Percentiles rank a stretch among this genome's conserved stretches.
Evolutionary conservation across 345 rosid genomes (phyloP).

Genomic region (Dipteronia dyeriana): DNA sequence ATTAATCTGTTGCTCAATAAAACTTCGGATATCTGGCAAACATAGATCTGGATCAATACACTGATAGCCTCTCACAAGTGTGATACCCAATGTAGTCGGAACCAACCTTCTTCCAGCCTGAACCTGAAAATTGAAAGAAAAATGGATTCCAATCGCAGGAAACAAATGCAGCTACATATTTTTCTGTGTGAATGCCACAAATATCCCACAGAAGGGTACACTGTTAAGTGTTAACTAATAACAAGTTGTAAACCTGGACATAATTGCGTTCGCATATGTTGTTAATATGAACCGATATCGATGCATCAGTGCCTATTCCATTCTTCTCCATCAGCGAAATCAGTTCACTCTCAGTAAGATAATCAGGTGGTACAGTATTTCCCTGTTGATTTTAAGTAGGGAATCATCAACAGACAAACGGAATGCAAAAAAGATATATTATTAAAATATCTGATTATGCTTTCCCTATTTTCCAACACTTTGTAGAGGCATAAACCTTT

Average conservation of each 20-base stretch:
- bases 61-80: slow-evolving; percentile 88
- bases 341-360: slow-evolving; percentile 92
- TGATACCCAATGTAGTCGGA: slow-evolving; percentile 90
- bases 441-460: neutral
- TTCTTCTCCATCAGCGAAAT: slow-evolving; percentile 95
- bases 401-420: slow-evolving; percentile 4
- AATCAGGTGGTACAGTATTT: slow-evolving; percentile 75
- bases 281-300: slow-evolving; percentile 89
- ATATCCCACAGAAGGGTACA: slow-evolving; percentile 14
- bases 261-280: slow-evolving; percentile 96
- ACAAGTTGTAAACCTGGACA: slow-evolving; percentile 65
- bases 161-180: slow-evolving; percentile 1
- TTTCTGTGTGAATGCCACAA: slow-evolving; percentile 13
- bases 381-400: slow-evolving; percentile 50
- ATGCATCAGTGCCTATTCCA: slow-evolving; percentile 98
- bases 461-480: neutral
- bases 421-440: neutral
- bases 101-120: slow-evolving; percentile 84
- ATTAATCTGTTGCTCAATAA: slow-evolving; percentile 95
- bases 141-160: slow-evolving; percentile 8
- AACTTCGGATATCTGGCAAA: slow-evolving; percentile 94
- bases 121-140: slow-evolving; percentile 52
- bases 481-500: neutral
- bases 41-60: slow-evolving; percentile 96
- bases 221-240: neutral